Percentiles rank a stretch among this genome's conserved stretches.
These are phyloP conservation scores for Gossypium longicalyx DNA, from an alignment of 345 rosid genomes.

Conservation along the genomic window DNA sequence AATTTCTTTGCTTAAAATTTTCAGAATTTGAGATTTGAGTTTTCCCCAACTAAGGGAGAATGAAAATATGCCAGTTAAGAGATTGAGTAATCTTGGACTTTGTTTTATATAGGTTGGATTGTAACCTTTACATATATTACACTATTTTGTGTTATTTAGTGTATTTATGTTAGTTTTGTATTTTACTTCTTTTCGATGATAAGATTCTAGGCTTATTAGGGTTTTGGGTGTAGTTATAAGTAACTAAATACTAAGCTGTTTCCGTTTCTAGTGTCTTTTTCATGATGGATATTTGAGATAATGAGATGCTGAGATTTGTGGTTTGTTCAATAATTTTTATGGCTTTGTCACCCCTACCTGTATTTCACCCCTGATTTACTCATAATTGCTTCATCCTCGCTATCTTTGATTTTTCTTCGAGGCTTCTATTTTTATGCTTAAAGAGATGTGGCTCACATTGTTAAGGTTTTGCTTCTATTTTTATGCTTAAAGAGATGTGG, in stretches of 20 bases:
- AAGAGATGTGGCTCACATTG: conserved; percentile 1
- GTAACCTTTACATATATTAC: neutral
- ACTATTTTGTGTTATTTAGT: neutral
- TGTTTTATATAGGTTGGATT: neutral
- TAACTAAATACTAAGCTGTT: no score
- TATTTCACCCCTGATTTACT: neutral
- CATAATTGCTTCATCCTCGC: neutral
- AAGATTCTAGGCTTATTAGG: neutral
- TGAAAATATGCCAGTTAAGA: neutral
- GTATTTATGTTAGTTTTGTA: neutral
- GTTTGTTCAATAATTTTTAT: neutral
- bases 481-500: neutral
- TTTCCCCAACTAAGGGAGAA: neutral
- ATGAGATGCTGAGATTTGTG: neutral
- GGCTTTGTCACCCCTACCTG: neutral
- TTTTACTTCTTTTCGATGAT: neutral
- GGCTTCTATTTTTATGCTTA: neutral
- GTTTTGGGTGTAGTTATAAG: neutral
- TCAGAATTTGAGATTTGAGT: neutral
- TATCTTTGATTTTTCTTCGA: neutral
- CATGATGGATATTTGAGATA: neutral
- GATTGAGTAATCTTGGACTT: neutral
- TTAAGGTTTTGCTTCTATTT: neutral
- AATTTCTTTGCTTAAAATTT: neutral
- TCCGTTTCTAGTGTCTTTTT: neutral